Conservation (phyloP, 495 filamentous ascomycete species). For the Melanomma pulvis-pyrius region DNA sequence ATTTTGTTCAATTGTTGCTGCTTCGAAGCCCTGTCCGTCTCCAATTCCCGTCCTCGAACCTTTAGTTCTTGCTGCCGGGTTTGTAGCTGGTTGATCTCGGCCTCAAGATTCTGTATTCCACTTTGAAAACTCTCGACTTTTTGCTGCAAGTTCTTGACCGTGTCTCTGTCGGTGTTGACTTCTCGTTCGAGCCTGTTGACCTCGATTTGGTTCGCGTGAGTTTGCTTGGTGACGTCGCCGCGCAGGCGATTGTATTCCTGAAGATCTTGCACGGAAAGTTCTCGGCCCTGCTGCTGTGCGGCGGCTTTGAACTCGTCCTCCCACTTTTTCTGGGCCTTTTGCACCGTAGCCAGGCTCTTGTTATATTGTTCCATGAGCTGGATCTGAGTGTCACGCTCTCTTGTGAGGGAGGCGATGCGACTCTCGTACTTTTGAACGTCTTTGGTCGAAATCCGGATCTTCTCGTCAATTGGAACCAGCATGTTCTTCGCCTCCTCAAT, state of each 20-base stretch:
- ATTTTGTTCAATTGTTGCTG: conserved; percentile 86
- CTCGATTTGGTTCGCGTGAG: conserved; percentile 78
- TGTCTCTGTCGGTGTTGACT: conserved; percentile 85
- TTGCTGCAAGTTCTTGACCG: conserved; percentile 78
- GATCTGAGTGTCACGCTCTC: conserved; percentile 73
- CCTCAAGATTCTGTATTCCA: conserved; percentile 70
- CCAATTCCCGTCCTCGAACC: conserved; percentile 63
- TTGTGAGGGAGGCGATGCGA: conserved; percentile 68
- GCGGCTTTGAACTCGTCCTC: conserved; percentile 82
- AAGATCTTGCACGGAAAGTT: conserved; percentile 81
- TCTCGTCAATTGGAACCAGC: conserved; percentile 88
- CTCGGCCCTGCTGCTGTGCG: conserved; percentile 80
- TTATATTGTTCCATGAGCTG: conserved; percentile 67
- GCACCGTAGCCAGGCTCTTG: conserved; percentile 78
- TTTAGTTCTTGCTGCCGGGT: conserved; percentile 66
- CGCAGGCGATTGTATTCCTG: conserved; percentile 87
- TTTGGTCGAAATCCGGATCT: conserved; percentile 77
- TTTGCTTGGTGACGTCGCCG: conserved; percentile 82
- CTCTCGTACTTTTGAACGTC: conserved; percentile 67
- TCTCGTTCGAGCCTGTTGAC: conserved; percentile 83
- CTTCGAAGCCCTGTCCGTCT: conserved; percentile 79
- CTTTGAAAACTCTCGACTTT: conserved; percentile 80
- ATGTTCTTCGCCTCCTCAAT: conserved; percentile 83
- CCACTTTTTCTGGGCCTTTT: conserved; percentile 89
- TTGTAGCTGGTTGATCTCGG: conserved; percentile 68